phyloP scores from a whole-genome alignment of 164 flowering plant genomes.

The Vitis vinifera region DNA sequence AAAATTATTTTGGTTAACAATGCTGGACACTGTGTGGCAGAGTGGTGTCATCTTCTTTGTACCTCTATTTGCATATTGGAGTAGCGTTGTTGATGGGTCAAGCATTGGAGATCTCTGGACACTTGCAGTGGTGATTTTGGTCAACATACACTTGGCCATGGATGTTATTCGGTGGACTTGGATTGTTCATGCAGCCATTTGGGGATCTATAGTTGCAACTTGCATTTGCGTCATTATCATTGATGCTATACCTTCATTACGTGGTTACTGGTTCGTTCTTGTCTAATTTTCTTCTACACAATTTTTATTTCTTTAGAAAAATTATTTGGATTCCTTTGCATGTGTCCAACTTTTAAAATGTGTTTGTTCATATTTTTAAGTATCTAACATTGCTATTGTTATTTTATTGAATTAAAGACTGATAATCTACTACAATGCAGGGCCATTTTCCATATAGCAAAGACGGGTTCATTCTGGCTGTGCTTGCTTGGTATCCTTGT shows the following conservation, averaged over 20 bases:
- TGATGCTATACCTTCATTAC: constrained; percentile 60
- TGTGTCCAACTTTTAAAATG: no score
- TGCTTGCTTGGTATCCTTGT: constrained; percentile 64
- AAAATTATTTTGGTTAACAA: constrained; percentile 74
- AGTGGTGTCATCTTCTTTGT: constrained; percentile 71
- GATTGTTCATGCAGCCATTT: constrained; percentile 81
- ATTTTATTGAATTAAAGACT: no score
- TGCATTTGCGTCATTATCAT: constrained; percentile 71
- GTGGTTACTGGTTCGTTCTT: constrained; percentile 76
- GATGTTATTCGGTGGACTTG: constrained; percentile 86
- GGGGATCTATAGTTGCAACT: constrained; percentile 91
- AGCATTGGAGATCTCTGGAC: constrained; percentile 94
- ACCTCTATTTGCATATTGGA: constrained; percentile 72
- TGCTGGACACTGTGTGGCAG: constrained; percentile 96
- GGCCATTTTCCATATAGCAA: constrained; percentile 68
- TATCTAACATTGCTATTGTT: no score
- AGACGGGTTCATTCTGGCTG: constrained; percentile 60
- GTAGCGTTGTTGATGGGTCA: constrained; percentile 58
- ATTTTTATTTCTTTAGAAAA: neutral
- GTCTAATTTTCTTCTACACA: neutral
- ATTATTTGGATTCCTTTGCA: neutral
- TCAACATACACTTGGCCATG: constrained; percentile 91
- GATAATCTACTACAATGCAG: constrained; percentile 31
- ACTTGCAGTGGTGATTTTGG: constrained; percentile 76
- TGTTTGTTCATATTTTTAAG: no score